Evolutionary conservation across 1,284 basidiomycete species (phyloP).

Genomic region (Leucocoprinus gongylophorus): DNA sequence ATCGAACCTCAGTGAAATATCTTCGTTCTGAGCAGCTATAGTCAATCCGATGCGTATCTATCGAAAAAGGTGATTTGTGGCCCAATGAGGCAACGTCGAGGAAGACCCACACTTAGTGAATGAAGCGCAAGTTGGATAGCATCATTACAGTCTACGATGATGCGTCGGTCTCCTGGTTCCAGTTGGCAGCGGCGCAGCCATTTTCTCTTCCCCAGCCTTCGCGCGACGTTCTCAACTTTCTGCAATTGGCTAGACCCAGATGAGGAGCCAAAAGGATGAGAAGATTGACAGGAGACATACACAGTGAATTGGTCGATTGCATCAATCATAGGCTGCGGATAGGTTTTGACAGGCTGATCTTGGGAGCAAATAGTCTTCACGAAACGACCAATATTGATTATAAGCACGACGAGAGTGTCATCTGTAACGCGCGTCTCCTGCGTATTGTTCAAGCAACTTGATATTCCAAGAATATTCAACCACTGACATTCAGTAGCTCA

Average conservation of each 20-base stretch:
- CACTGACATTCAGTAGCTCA: not conserved
- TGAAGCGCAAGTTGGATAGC: conserved; percentile 3
- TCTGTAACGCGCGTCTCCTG: conserved; percentile 1
- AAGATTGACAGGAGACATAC: not conserved
- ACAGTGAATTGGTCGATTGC: not conserved
- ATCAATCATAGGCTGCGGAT: not conserved
- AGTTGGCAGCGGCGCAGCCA: not conserved
- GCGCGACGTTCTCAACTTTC: not conserved
- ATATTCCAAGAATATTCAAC: not conserved
- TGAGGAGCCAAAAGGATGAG: not conserved
- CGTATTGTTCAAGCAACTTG: not conserved
- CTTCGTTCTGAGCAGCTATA: not conserved
- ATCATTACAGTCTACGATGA: conserved; percentile 3
- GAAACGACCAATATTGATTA: conserved; percentile 2
- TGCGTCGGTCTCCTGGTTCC: conserved; percentile 2
- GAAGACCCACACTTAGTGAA: not conserved
- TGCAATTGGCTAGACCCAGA: not conserved
- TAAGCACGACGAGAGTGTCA: not conserved
- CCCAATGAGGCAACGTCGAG: too few relatives aligned
- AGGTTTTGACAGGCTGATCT: not conserved
- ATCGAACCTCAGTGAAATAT: not conserved
- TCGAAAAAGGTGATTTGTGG: too few relatives aligned
- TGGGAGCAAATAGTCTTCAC: not conserved
- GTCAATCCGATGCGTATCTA: conserved; percentile 1
- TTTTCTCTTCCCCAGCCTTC: not conserved